Evolutionary conservation across 805 yeast species (phyloP).

Genomic region (Candida wancherniae): DNA sequence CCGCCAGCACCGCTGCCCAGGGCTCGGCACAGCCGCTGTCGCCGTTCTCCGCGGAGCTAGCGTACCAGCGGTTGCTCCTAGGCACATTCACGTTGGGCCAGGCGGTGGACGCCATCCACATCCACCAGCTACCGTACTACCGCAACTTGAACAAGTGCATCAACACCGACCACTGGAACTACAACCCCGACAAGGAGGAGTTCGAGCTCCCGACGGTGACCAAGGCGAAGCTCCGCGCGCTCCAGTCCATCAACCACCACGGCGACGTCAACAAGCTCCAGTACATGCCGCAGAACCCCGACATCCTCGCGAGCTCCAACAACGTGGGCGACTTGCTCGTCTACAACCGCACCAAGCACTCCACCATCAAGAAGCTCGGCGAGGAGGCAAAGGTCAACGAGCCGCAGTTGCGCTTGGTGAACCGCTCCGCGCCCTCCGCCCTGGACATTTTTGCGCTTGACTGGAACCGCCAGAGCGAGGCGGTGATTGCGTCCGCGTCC

Average conservation of each 20-base stretch:
- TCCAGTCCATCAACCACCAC: conserved; percentile 59
- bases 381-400: conserved; percentile 29
- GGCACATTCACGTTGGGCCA: conserved; percentile 20
- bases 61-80: conserved; percentile 14
- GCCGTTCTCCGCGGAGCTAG: conserved; percentile 10
- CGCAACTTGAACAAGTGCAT: conserved; percentile 31
- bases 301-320: conserved; percentile 67
- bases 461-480: conserved; percentile 69
- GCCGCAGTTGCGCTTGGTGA: conserved; percentile 49
- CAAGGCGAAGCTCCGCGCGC: conserved; percentile 24
- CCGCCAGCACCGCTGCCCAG: not conserved
- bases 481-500: conserved; percentile 55
- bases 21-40: not conserved
- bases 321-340: conserved; percentile 61
- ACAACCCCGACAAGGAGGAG: conserved; percentile 36
- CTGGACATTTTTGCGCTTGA: conserved; percentile 65
- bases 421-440: conserved; percentile 15
- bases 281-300: conserved; percentile 83
- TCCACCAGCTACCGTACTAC: conserved; percentile 31
- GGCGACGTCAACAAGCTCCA: conserved; percentile 74
- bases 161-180: conserved; percentile 31
- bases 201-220: conserved; percentile 31
- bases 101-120: conserved; percentile 19
- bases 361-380: conserved; percentile 27
- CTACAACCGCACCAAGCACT: conserved; percentile 80